phyloP scores from a whole-genome alignment of 2,329 filamentous ascomycete species.

The Epicoccum sorghinum region DNA sequence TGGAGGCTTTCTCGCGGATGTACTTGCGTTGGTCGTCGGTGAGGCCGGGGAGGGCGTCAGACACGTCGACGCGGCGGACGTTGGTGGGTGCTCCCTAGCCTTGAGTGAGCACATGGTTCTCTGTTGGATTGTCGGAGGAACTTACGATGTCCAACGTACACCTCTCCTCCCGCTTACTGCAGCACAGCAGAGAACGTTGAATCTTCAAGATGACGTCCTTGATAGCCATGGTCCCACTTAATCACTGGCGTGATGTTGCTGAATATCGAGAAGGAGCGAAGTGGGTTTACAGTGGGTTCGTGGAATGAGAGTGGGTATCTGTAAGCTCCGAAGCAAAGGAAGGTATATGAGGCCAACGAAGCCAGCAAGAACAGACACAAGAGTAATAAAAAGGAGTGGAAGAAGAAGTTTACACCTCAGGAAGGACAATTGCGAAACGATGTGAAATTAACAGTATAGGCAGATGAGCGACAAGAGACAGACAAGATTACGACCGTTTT shows the following conservation, averaged over 20 bases:
- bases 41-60: conserved; percentile 36
- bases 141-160: conserved; percentile 31
- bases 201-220: conserved; percentile 29
- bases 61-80: conserved; percentile 38
- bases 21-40: conserved; percentile 34
- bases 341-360: conserved; percentile 19
- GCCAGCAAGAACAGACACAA: conserved; percentile 9
- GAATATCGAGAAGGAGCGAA: not conserved
- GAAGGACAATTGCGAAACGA: not conserved
- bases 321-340: conserved; percentile 14
- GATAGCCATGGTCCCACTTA: conserved; percentile 28
- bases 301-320: conserved; percentile 13
- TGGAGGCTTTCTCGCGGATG: conserved; percentile 40
- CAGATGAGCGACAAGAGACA: conserved; percentile 6
- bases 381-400: not conserved
- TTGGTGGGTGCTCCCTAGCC: conserved; percentile 38
- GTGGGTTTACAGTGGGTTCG: not conserved
- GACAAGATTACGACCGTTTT: conserved; percentile 7
- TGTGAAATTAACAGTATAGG: conserved; percentile 9
- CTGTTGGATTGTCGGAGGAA: not conserved
- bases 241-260: not conserved
- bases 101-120: not conserved
- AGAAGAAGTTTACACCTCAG: too few species aligned
- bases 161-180: conserved; percentile 27
- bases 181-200: conserved; percentile 35